Evolutionary conservation across 805 yeast species (phyloP), one percentile per base, ranked within the genome.

Genomic region (Saturnispora diversa): DNA sequence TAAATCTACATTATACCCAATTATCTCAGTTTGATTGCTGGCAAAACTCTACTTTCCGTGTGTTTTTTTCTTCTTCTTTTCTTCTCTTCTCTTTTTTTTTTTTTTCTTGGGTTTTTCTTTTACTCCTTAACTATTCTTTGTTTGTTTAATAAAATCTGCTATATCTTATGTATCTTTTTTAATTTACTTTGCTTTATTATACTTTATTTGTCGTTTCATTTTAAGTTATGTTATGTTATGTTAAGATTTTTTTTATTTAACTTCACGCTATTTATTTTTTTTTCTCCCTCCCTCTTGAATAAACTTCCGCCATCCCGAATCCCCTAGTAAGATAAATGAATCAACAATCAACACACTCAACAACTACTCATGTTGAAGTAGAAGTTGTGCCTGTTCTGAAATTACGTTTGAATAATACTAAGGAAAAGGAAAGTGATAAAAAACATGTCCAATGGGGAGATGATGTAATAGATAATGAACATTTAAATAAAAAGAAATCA

Each of bases 381-480:
- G 42, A 41, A 21, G 39, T 44, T 13, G 44, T 44, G 17, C 43
- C 44, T 12, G 31, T 51, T 24, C 56, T 56, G 0, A 45, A 49
- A 5, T 42, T 55, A 10, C 48, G 47, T 20, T 31, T 50, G 9
- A 6, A 40, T 35, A 31, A 30, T 22, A 36, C 26, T 24, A 32
- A 37, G 8, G 9, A 21, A 4, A 32, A 39, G 11, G 27, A 15
- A 12, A 44, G 46, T 31, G 17, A 45, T 6, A 62, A 70, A 39
- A 69, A 77, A 10, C 68, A 73, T 30, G 96, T 90, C 0, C 69
- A 77, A 39, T 90, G 97, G 96, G 69, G 79, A 6, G 84, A 81
- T 27, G 94, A 80, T 34, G 88, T 85, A 3, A 70, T 92, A 4
- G 97, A 90, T 58, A 90, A 90, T 58, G 98, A 90, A 62, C 62